Base-by-base conservation (phyloP, 352 stramenopile genomes). In the Phytopythium cucurbitacearum region DNA sequence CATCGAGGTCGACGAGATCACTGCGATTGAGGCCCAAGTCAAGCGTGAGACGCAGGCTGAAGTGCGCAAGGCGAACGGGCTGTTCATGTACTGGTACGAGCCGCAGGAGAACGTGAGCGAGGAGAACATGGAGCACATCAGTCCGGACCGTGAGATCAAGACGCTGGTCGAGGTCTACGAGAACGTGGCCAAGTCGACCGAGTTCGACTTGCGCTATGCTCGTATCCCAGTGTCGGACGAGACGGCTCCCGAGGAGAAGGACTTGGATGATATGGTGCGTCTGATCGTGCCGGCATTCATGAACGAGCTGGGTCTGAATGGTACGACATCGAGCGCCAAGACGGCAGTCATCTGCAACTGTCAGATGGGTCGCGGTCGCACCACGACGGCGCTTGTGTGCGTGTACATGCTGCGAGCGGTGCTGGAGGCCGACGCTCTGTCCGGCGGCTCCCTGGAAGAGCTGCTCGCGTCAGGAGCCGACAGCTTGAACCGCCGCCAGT, bases 191-290 rank as follows among this genome's bases (percentile, higher is more conserved):
- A 54, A 71, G 0, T 62, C 68, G 36, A 74, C 65, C 1, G 60
- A 51, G 13, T 92, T 88, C 46, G 76, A 93, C 32, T 47, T 95
- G 13, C 69, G 76, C 8, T 95, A 93, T 56, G 83, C 85, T 10
- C 80, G 85, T 13, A 91, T 95, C 53, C 85, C 85, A 15, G 85
- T 97, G 7, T 95, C 89, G 9, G 89, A 97, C 55, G 89, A 97
- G 56, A 94, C 87, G 11, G 89, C 89, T 1, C 89, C 87, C 0
- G 87, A 96, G 49, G 86, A 94, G 42, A 95, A 95, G 39, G 87
- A 96, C 42, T 70, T 95, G 33, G 87, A 97, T 59, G 85, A 96
- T 32, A 76, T 97, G 64, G 75, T 95, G 32, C 79, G 85, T 0
- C 54, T 95, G 13, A 46, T 93, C 2, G 54, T 81, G 7, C 85